These are phyloP conservation scores for Malus asiatica DNA, from an alignment of 306 rosid species.

Conservation along the genomic window DNA sequence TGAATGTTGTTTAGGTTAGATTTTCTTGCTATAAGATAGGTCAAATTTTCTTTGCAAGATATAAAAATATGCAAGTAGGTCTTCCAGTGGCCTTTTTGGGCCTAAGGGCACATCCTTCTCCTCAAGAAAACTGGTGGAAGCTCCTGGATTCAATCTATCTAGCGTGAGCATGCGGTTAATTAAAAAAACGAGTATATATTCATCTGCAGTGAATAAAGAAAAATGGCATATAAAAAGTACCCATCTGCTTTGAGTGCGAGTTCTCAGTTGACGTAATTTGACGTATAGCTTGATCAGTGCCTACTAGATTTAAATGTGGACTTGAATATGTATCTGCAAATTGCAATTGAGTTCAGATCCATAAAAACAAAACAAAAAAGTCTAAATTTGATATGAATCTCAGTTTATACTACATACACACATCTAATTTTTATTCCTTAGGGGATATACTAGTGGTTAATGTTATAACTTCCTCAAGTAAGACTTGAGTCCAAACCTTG, in stretches of 20 bases:
- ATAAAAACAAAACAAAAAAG: neutral
- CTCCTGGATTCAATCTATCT: neutral
- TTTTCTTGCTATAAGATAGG: neutral
- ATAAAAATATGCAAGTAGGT: slow-evolving; percentile 5
- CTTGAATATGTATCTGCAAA: neutral
- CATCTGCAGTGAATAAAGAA: neutral
- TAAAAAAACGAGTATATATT: neutral
- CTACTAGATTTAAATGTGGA: neutral
- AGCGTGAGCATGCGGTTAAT: neutral
- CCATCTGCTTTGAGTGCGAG: neutral
- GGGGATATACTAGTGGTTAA: neutral
- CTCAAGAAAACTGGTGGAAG: neutral
- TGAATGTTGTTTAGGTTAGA: slow-evolving; percentile 82
- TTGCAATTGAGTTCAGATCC: neutral
- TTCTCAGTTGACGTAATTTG: neutral
- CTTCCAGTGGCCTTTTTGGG: neutral
- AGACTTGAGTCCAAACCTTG: neutral
- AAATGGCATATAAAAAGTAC: neutral
- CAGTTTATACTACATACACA: neutral
- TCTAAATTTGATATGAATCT: neutral
- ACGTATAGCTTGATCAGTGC: neutral
- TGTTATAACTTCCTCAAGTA: neutral
- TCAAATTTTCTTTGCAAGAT: slow-evolving; percentile 19
- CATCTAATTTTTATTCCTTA: neutral
- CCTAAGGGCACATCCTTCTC: neutral